A percentile compares a stretch with the other conserved stretches of the same genome.
Conservation (phyloP, 78 protist species). For the Emiliania huxleyi region DNA sequence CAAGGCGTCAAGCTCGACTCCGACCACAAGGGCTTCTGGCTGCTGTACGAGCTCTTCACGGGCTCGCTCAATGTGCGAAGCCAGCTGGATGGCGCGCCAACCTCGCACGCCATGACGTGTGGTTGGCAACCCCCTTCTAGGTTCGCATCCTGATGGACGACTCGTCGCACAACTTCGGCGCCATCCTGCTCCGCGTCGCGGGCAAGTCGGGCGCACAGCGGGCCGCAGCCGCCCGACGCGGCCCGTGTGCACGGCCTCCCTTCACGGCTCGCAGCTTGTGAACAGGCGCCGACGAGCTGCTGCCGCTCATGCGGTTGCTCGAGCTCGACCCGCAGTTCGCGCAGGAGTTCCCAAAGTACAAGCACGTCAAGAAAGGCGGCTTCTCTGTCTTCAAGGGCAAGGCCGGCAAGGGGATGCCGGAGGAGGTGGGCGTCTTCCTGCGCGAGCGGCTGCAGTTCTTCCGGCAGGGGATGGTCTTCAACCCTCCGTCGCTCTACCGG, state of each 20-base stretch:
- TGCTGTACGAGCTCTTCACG: not conserved
- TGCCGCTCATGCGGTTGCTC: not conserved
- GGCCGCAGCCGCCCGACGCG: too few species aligned
- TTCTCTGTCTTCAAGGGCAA: not conserved
- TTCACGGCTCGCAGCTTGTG: too few species aligned
- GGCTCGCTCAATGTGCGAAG: not conserved
- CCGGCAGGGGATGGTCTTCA: not conserved
- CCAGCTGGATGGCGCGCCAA: not conserved
- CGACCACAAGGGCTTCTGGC: not conserved
- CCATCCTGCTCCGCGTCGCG: not conserved
- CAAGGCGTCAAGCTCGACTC: not conserved
- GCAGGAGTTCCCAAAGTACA: not conserved
- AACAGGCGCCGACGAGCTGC: not conserved
- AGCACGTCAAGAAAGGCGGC: not conserved
- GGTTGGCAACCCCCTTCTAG: too few species aligned
- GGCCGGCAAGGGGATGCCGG: not conserved
- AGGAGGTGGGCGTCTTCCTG: not conserved
- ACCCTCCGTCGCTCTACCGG: not conserved
- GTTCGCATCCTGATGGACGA: not conserved
- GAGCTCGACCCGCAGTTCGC: not conserved
- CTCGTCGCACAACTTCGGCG: not conserved
- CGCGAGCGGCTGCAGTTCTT: not conserved
- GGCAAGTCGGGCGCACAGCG: not conserved
- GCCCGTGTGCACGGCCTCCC: too few species aligned
- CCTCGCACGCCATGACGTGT: too few species aligned